Evolutionary conservation across 495 filamentous ascomycete genomes (phyloP), one percentile per base, ranked within the genome.

Genomic region (Lophiotrema nucula): DNA sequence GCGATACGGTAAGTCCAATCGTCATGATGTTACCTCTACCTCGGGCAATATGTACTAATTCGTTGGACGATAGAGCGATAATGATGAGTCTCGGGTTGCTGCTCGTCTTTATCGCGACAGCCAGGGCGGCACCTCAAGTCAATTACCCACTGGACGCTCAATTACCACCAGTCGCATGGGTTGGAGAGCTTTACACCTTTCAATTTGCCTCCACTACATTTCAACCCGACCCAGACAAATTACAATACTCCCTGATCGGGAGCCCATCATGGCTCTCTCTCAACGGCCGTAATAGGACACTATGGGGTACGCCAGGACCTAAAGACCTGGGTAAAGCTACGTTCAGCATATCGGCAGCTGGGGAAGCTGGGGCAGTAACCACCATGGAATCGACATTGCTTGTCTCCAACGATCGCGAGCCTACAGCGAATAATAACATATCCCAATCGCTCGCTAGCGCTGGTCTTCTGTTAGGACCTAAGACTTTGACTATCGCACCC

Each of bases 111-210:
- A 42, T 26, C n/a, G 33, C 42, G 6, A 35, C 42, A 11, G 73
- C 75, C 16, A 59, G 66, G 46, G 81, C 81, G 41, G 69, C 66
- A 44, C 76, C 79, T 49, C 57, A 68, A 51, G 74, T 85, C 46
- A 80, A 80, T 31, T 86, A 89, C 47, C 87, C 87, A 0, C 77
- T 92, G 60, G 90, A 90, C 69, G 78, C 87, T 4, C 88, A 93
- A 66, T 77, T 90, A 11, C 88, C 88, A 33, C 86, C 86, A 3
- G 84, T 90, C 47, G 89, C 87, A 2, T 81, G 86, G 50, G 76
- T 85, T 4, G 79, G 77, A 8, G 60, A 86, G 58, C 73, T 77
- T 0, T 92, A 86, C 70, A 74, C 71, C 31, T 92, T 90, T 71
- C 73, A 76, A 33, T 87, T 92, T 68, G 83, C 87, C 3, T 71